phyloP scores from a whole-genome alignment of 441 rosid genomes.

The Mallotus repandus region DNA sequence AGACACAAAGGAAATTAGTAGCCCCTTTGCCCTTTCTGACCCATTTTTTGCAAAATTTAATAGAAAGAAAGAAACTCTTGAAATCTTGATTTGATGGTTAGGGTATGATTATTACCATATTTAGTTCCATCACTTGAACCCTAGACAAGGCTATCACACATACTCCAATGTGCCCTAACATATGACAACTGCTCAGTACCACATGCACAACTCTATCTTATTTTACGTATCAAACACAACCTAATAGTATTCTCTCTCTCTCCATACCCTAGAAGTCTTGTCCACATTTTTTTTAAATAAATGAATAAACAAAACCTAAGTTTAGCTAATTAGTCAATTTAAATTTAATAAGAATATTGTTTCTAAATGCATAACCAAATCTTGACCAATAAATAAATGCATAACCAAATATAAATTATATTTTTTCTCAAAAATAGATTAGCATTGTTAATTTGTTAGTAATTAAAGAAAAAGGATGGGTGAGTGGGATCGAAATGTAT shows the following conservation, averaged over 20 bases:
- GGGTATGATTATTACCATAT: conserved; percentile 14
- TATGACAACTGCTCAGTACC: conserved; percentile 20
- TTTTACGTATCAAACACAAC: conserved; percentile 24
- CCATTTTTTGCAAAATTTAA: background rate
- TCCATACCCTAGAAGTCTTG: conserved; percentile 7
- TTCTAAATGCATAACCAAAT: too few species aligned
- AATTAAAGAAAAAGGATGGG: too few species aligned
- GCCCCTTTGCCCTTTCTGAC: background rate
- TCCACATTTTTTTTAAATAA: conserved; percentile 10
- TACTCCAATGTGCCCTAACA: conserved; percentile 8
- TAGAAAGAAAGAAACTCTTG: background rate
- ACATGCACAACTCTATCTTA: background rate
- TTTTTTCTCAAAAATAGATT: too few species aligned
- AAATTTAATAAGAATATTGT: too few species aligned
- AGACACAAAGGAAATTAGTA: background rate
- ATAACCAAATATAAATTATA: too few species aligned
- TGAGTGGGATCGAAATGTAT: too few species aligned
- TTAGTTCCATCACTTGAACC: conserved; percentile 26
- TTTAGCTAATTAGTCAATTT: too few species aligned
- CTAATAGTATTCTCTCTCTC: background rate
- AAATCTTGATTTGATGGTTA: conserved; percentile 36
- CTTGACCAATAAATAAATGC: too few species aligned
- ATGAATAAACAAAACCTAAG: background rate
- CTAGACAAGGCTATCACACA: conserved; percentile 21
- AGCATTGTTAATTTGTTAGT: too few species aligned